Base-by-base conservation (phyloP, 139 green algal genomes). In the Closterium sp. region DNA sequence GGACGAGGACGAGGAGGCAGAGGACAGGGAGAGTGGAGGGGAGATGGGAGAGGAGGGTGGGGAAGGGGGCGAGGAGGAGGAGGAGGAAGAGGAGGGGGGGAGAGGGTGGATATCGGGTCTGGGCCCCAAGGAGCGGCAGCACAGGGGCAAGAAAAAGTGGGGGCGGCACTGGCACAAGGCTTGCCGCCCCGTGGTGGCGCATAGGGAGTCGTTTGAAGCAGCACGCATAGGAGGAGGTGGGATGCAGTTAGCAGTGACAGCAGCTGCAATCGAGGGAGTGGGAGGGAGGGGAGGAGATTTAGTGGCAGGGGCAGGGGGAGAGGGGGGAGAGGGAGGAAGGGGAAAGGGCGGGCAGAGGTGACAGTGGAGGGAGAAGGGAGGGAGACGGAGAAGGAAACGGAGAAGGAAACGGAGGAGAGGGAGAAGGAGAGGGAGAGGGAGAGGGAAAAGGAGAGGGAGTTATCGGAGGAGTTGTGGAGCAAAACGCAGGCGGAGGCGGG, bases 251-350 rank as follows among this genome's bases (percentile, higher is more conserved):
- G n/a, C n/a, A n/a, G n/a, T n/a, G n/a, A 4, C 36, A 12, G 36
- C 36, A 12, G 28, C 69, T 84, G 69, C 5, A 84, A 7, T 3
- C 5, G 69, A 84, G 25, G 69, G 69, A 7, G 69, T 84, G 69
- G 35, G 28, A 66, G 8, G 89, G 9, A 38, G 16, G 3, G 66
- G 69, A 36, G 64, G 76, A 43, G 69, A 66, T 36, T 21, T 38
- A 88, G 89, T 88, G 76, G 89, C 66, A 64, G 69, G 21, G 69
- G 89, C 12, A 23, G 31, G 25, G 36, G 43, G n/a, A 34, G 34
- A 91, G 28, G 88, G 8, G 21, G 88, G 21, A 91, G 38, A 87
- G 69, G 64, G 34, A 91, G 12, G 88, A 84, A 66, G 88, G 64
- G 6, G 88, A 84, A 38, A 19, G 64, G 34, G 88, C 31, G 21